Conservation (phyloP, 2,329 filamentous ascomycete genomes). For the Trichoderma oligosporum region DNA sequence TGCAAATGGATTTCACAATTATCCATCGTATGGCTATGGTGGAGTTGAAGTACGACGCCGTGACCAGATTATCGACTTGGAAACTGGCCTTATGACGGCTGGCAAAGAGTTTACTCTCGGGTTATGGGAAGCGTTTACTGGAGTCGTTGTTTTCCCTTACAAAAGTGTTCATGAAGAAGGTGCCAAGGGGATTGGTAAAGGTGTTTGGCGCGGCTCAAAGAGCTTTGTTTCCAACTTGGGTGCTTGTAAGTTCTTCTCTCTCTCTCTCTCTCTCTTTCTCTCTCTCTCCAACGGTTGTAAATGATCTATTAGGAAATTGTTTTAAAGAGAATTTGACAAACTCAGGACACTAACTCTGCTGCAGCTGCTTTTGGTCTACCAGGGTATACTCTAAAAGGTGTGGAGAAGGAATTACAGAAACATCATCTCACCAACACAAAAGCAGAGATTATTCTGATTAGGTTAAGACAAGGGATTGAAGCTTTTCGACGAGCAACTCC, state of each 20-base stretch:
- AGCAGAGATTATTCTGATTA: slow-evolving; percentile 33
- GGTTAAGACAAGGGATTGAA: slow-evolving; percentile 30
- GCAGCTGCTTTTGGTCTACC: slow-evolving; percentile 44
- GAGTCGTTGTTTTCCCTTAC: slow-evolving; percentile 61
- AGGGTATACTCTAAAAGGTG: slow-evolving; percentile 51
- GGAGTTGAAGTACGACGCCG: slow-evolving; percentile 58
- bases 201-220: slow-evolving; percentile 44
- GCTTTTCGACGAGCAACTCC: slow-evolving; percentile 27
- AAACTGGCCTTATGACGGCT: slow-evolving; percentile 56
- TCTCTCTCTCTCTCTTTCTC: too few relatives aligned
- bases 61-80: slow-evolving; percentile 64
- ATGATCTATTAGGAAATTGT: too few relatives aligned
- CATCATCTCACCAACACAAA: slow-evolving; percentile 32
- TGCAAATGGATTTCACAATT: slow-evolving; percentile 70
- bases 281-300: background rate
- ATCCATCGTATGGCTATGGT: slow-evolving; percentile 60
- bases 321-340: background rate
- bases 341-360: slow-evolving; percentile 8
- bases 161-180: slow-evolving; percentile 62
- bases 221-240: slow-evolving; percentile 44
- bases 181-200: slow-evolving; percentile 58
- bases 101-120: slow-evolving; percentile 62
- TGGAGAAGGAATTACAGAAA: slow-evolving; percentile 46
- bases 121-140: slow-evolving; percentile 65
- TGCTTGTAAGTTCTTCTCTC: slow-evolving; percentile 28